Base-by-base conservation (phyloP, 352 stramenopile genomes). In the Globisporangium viniferum region DNA sequence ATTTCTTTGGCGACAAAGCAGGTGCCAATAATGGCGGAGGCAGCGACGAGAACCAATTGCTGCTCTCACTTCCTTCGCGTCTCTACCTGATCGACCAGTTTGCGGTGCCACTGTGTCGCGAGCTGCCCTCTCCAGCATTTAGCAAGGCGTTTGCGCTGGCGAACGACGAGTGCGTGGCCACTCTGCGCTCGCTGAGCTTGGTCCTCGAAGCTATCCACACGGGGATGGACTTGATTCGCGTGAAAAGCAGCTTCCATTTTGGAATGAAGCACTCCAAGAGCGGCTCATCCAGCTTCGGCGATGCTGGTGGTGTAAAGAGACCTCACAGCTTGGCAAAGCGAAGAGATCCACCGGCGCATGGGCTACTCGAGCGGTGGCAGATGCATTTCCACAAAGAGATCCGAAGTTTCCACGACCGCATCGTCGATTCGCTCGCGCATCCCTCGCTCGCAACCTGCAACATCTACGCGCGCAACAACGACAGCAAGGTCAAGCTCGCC, bases 1-100 rank as follows among this genome's bases (percentile, higher is more conserved):
- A 3, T 35, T 5, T 15, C 24, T 58, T 35, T 20, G 31, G 18
- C 24, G 27, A 33, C 15, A 59, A 59, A 59, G 15, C 54, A 27
- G 27, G 15, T 10, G 39, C 15, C 36, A 5, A 5, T 20, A 18
- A 10, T 35, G 18, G 18, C 20, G 58, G 55, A 2, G 12, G 53
- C 1, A 12, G 54, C 2, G 74, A 77, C 15, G 31, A 59, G 0
- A 70, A 71, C 9, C 59, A 31, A 0, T 39, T 83, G 22, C 66
- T 83, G 27, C 70, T 81, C 31, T 63, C 59, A 18, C 64, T 83
- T n/a, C 76, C 76, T 22, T 74, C 76, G 10, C 73, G 73, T n/a
- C 67, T 62, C 5, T 68, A 63, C 31, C 24, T 73, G 10, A 67
- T 73, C 20, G 57, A 64, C 33, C 68, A 71, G 48, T 73, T 73